Evolutionary conservation across 2,329 filamentous ascomycete species (phyloP).

Genomic region (Podosphaera xanthii): DNA sequence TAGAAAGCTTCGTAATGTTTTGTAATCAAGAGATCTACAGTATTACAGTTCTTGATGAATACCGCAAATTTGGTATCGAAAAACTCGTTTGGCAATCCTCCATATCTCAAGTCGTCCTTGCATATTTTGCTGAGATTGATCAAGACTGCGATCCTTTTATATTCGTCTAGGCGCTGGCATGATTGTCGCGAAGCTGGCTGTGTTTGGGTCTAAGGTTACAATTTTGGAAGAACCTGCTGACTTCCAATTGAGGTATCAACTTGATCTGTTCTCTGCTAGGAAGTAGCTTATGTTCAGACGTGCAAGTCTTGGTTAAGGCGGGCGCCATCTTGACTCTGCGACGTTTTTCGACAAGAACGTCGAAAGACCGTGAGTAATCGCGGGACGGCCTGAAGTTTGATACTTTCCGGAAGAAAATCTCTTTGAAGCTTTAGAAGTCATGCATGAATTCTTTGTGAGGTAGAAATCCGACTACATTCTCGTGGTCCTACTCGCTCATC

Average conservation of each 20-base stretch:
- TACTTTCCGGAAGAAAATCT: not conserved
- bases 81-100: not conserved
- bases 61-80: not conserved
- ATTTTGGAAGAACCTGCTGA: constrained; percentile 11
- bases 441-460: not conserved
- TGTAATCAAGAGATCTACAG: not conserved
- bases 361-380: not conserved
- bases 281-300: not conserved
- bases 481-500: not conserved
- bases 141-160: not conserved
- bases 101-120: not conserved
- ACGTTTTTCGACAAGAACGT: not conserved
- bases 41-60: not conserved
- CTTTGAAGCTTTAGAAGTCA: not conserved
- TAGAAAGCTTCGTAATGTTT: not conserved
- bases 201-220: not conserved
- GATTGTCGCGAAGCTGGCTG: not conserved
- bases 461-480: not conserved
- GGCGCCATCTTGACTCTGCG: not conserved
- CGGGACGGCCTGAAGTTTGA: not conserved
- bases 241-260: not conserved
- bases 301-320: not conserved
- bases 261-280: not conserved
- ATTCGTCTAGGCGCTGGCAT: not conserved
- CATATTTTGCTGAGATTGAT: not conserved